Evolutionary conservation across 2,329 filamentous ascomycete species (phyloP), one percentile per base, ranked within the genome.

Genomic region (Phyllosticta citriasiana): DNA sequence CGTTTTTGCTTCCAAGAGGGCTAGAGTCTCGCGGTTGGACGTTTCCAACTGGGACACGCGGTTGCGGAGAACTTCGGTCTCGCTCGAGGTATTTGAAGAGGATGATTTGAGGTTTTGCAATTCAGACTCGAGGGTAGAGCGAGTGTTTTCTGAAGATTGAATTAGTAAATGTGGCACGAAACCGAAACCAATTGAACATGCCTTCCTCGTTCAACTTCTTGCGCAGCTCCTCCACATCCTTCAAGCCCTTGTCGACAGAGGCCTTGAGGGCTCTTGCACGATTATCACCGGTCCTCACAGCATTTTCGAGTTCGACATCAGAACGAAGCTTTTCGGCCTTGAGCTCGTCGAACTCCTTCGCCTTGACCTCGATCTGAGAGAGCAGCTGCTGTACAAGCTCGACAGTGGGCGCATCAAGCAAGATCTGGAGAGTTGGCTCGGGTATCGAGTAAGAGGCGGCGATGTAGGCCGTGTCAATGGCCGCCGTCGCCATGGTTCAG

Each of bases 271-370:
- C 84, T 70, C 93, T 90, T 66, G 87, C 86, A 74, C 91, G 89
- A 25, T 88, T 85, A 71, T 97, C 93, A 63, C 88, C 87, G 66
- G 84, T 88, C 67, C 91, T 87, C 55, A 96, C 87, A 19, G 88
- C 88, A 74, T 91, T 94, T 73, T 99, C 94, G 7, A 97, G 83
- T 78, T 97, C 92, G 53, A 99, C 94, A 69, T 96, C 91, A 54
- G 89, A 79, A 66, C 90, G 87, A 53, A 97, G 82, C 77, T 97
- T 97, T 66, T 96, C 89, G 9, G 93, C 87, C 68, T 88, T 90
- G 51, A 96, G 77, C 50, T 86, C 83, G 71, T 96, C 91, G 68
- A 84, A 87, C 69, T 96, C 91, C 68, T 87, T 88, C 40, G 89
- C 91, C 73, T 94, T 96, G 30, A 79, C 78, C 25, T 87, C 83